Base-by-base conservation (phyloP, 2,329 filamentous ascomycete genomes). In the Aspergillus versicolor region DNA sequence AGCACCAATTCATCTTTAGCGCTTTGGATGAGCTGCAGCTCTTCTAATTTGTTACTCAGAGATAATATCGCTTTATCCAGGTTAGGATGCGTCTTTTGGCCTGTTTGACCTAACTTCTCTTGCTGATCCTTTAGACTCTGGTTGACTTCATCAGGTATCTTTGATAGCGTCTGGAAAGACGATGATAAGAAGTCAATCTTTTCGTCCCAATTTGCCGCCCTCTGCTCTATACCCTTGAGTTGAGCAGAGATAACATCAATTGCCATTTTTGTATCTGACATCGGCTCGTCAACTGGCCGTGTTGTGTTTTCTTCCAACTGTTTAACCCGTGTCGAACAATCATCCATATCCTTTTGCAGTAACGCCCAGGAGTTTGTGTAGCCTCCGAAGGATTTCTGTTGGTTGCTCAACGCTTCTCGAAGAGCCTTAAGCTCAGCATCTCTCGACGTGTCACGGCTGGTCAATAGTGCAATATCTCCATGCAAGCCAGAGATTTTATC, bases 1-100 rank as follows among this genome's bases (percentile, higher is more conserved):
- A 61, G 59, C 12, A 61, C 52, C 1, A 69, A 17, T 12, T 66
- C 61, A 43, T 70, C 65, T 58, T 66, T 66, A 37, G 32, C 24
- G 15, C 42, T 56, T 15, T 40, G 41, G 15, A 62, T 60, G 2
- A 54, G 40, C 19, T 63, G 58, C 12, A 69, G 19, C 17, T 55
- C 37, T 11, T 58, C 42, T 17, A 68, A 27, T 12, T 60, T 50
- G 4, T 58, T 11, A 21, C 27, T 51, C 21, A 27, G 22, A 9
- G 34, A 21, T 19, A 61, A 41, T 5, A 64, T 17, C 19, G 51
- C 41, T 5, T n/a, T 30, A 15, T 47, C 44, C 12, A 58, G 38
- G 12, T 40, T 50, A 7, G 42, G 5, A 38, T 32, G 19, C 0
- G 30, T 22, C 15, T 9, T 21, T 30, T 38, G 55, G 32, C 42